Evolutionary conservation across 805 yeast species (phyloP), one percentile per base, ranked within the genome.

Genomic region (Teunomyces gatunensis): DNA sequence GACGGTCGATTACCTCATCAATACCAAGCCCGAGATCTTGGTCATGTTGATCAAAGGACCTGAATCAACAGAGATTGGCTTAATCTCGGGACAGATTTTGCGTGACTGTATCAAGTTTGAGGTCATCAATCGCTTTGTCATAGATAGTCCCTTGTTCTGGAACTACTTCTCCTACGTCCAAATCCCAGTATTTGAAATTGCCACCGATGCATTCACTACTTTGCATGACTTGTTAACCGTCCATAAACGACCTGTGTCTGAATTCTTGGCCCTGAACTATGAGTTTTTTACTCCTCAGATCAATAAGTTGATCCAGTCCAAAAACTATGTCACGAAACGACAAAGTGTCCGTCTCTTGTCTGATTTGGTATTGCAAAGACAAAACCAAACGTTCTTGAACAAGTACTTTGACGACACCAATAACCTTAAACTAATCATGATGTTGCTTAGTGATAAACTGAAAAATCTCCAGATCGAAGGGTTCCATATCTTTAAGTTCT

Each of bases 401-500:
- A 71, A 75, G 35, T 94, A 91, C 63, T 89, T 90, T 51, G 85
- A 83, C 57, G 84, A 85, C 45, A 83, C 94, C 1, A 89, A 85
- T 45, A 90, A 90, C 63, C 71, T 94, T 59, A 94, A 92, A 64
- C 68, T 90, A 47, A 79, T 89, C 23, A 94, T 94, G 99, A 77
- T 85, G 32, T 67, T 90, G 51, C 71, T 94, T 53, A 84, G 94
- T 49, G 97, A 92, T 65, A 87, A 86, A 67, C 89, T 95, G 53
- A 87, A 86, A 60, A 91, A 91, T 64, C 77, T 94, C 49, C 97
- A 91, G 63, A 67, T 81, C 46, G 98, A 94, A 64, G 90, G 96
- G 3, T 94, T 94, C 61, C 91, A 94, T 54, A 85, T 92, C 33
- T 92, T 94, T 72, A 94, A 92, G 68, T 87, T 91, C 34, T 89